phyloP scores from a whole-genome alignment of 2,329 filamentous ascomycete genomes.

The Aureobasidium pullulans region DNA sequence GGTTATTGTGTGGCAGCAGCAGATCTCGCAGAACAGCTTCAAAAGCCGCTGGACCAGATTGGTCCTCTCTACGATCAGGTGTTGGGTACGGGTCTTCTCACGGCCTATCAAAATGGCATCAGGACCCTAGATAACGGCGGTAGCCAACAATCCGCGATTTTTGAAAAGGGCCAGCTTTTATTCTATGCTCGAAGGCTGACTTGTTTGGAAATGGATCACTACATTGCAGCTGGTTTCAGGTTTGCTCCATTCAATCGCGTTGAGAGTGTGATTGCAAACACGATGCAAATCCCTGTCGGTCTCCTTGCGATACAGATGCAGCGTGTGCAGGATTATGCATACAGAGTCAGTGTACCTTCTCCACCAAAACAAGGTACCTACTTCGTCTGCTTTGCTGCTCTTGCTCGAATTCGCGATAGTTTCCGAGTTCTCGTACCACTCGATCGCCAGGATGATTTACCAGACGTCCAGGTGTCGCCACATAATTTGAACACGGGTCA shows the following conservation, averaged over 20 bases:
- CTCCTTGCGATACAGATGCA: slow-evolving; percentile 56
- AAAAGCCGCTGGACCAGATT: slow-evolving; percentile 51
- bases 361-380: slow-evolving; percentile 34
- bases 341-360: slow-evolving; percentile 32
- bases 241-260: slow-evolving; percentile 67
- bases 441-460: slow-evolving; percentile 34
- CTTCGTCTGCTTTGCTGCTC: slow-evolving; percentile 30
- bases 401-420: slow-evolving; percentile 26
- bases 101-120: slow-evolving; percentile 10
- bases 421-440: slow-evolving; percentile 40
- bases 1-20: slow-evolving; percentile 74
- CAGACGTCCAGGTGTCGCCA: slow-evolving; percentile 35
- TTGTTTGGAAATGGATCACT: slow-evolving; percentile 52
- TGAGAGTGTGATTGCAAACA: slow-evolving; percentile 58
- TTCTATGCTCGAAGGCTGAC: slow-evolving; percentile 65
- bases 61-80: slow-evolving; percentile 70
- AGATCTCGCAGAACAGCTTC: slow-evolving; percentile 62
- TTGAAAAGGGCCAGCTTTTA: slow-evolving; percentile 69
- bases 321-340: slow-evolving; percentile 56
- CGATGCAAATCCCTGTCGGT: slow-evolving; percentile 63
- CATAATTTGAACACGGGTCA: slow-evolving; percentile 27
- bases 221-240: slow-evolving; percentile 68
- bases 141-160: slow-evolving; percentile 23
- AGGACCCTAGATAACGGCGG: slow-evolving; percentile 6
- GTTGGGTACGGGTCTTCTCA: slow-evolving; percentile 50